Conservation (phyloP, 768 basidiomycete species). For the Leccinum longicurvipes region DNA sequence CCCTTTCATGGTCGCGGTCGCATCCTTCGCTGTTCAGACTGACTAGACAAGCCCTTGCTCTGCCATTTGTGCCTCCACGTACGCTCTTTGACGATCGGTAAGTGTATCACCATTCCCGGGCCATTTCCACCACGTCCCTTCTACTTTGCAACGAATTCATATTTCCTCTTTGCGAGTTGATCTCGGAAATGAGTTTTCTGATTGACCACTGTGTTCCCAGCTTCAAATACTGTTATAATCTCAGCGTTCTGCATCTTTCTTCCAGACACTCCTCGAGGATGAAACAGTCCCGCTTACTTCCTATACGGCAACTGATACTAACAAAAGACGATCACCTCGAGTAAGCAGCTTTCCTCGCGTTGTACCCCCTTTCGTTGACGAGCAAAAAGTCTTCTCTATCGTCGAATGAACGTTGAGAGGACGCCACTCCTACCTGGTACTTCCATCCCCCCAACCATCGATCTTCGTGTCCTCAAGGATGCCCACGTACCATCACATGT, state of each 20-base stretch:
- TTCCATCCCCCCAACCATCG: slow-evolving; percentile 41
- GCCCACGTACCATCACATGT: slow-evolving; percentile 55
- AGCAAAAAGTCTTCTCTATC: slow-evolving; percentile 28
- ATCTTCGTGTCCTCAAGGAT: slow-evolving; percentile 45
- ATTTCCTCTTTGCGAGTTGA: slow-evolving; percentile 6
- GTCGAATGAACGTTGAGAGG: slow-evolving; percentile 34
- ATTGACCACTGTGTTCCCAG: slow-evolving; percentile 18
- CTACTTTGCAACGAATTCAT: slow-evolving; percentile 2
- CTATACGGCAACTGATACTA: slow-evolving; percentile 18
- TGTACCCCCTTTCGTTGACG: slow-evolving; percentile 6
- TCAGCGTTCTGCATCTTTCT: slow-evolving; percentile 5
- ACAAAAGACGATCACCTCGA: slow-evolving; percentile 28
- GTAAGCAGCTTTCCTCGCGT: slow-evolving; percentile 10
- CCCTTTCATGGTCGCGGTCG: slow-evolving; percentile 19
- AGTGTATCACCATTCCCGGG: slow-evolving; percentile 7
- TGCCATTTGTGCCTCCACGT: neutral
- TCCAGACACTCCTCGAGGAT: slow-evolving; percentile 15
- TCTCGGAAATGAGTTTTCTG: slow-evolving; percentile 15
- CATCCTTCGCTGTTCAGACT: slow-evolving; percentile 4
- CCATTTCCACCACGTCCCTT: slow-evolving; percentile 7
- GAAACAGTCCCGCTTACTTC: slow-evolving; percentile 24
- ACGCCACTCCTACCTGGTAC: slow-evolving; percentile 20
- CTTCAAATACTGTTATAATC: slow-evolving; percentile 14
- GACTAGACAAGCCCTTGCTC: neutral
- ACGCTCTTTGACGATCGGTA: slow-evolving; percentile 25